Conservation (phyloP, 805 yeast species). For the Pichia phayaonensis region DNA sequence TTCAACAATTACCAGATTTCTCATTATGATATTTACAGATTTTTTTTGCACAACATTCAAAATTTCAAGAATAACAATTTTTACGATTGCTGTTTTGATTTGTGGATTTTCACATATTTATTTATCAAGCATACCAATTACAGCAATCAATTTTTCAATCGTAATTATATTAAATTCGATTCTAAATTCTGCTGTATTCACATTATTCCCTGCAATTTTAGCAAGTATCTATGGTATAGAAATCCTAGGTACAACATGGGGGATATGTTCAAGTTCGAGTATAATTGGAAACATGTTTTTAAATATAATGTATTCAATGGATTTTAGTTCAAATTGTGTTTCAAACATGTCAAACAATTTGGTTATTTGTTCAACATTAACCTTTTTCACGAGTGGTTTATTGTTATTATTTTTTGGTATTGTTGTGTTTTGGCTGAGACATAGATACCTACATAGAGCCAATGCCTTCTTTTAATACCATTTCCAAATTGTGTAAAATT, state of each 20-base stretch:
- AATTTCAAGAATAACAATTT: slow-evolving; percentile 24
- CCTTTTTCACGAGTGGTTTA: slow-evolving; percentile 26
- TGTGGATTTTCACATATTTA: slow-evolving; percentile 26
- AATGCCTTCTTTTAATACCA: slow-evolving; percentile 18
- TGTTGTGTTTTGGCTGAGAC: slow-evolving; percentile 17
- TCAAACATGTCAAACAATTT: slow-evolving; percentile 7
- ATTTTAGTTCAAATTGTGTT: slow-evolving; percentile 41
- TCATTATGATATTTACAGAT: slow-evolving; percentile 66
- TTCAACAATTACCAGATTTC: slow-evolving; percentile 64
- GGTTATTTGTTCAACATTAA: slow-evolving; percentile 28
- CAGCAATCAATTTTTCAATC: slow-evolving; percentile 15
- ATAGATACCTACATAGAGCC: slow-evolving; percentile 20
- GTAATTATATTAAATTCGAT: slow-evolving; percentile 24
- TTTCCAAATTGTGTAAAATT: not conserved
- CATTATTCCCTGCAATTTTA: slow-evolving; percentile 77
- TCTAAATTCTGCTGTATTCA: slow-evolving; percentile 70
- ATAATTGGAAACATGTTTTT: slow-evolving; percentile 24
- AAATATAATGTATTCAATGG: slow-evolving; percentile 68
- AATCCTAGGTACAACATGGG: slow-evolving; percentile 89
- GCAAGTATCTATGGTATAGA: slow-evolving; percentile 84
- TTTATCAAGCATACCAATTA: slow-evolving; percentile 22
- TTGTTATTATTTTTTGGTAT: slow-evolving; percentile 19
- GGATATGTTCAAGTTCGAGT: slow-evolving; percentile 80
- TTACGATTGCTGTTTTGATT: slow-evolving; percentile 18
- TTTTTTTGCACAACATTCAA: slow-evolving; percentile 30